Percentiles rank a stretch among this genome's conserved stretches.
These are phyloP conservation scores for Paramecium bursaria DNA, from an alignment of 73 alveolate genomes.

Conservation along the genomic window DNA sequence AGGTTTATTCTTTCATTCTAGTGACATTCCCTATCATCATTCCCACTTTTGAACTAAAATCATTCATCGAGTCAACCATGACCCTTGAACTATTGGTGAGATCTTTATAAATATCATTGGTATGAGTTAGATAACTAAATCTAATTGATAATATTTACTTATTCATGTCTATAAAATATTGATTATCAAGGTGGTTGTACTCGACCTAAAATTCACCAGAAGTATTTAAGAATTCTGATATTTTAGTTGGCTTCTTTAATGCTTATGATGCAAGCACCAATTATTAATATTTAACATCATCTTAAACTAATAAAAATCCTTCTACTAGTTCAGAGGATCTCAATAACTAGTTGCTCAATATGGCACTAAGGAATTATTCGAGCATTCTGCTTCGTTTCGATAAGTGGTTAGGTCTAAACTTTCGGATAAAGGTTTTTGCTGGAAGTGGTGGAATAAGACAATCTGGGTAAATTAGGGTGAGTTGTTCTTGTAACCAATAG, in stretches of 20 bases:
- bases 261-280: conserved; percentile 23
- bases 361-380: conserved; percentile 40
- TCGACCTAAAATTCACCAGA: conserved; percentile 13
- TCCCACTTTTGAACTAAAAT: conserved; percentile 1
- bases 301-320: conserved; percentile 28
- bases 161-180: conserved; percentile 41
- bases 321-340: conserved; percentile 27
- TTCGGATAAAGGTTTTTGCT: conserved; percentile 24
- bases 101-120: conserved; percentile 49
- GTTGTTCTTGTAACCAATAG: conserved; percentile 19
- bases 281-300: conserved; percentile 30
- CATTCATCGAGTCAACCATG: not conserved
- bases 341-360: conserved; percentile 10
- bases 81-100: conserved; percentile 28
- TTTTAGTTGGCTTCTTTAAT: conserved; percentile 13
- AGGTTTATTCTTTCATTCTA: not conserved
- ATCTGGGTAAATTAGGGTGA: conserved; percentile 18
- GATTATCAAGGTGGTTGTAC: conserved; percentile 18
- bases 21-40: not conserved
- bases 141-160: not conserved
- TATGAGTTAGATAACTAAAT: conserved; percentile 1
- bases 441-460: conserved; percentile 53
- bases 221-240: not conserved
- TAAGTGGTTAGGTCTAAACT: conserved; percentile 30
- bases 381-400: conserved; percentile 53